Evolutionary conservation across 202 grass and related monocot genomes (phyloP).

Genomic region (Setaria viridis): DNA sequence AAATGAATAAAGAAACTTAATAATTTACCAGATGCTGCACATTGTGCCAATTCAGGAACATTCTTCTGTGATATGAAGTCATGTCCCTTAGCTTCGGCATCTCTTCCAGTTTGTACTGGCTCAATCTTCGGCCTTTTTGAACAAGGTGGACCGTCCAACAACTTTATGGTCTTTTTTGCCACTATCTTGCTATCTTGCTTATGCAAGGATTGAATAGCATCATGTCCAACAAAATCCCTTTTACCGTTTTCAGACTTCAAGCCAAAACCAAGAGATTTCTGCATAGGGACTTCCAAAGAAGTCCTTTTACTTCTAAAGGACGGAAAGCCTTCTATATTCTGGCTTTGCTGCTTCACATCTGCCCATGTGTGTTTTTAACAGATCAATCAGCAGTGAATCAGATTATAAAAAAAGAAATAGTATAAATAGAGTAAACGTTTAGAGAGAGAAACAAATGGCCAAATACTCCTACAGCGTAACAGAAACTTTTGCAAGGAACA

Average conservation of each 20-base stretch:
- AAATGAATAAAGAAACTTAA: conserved; percentile 34
- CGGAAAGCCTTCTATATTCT: conserved; percentile 62
- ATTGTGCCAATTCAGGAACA: conserved; percentile 52
- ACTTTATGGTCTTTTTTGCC: conserved; percentile 79
- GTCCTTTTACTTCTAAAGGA: conserved; percentile 61
- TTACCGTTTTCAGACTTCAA: conserved; percentile 69
- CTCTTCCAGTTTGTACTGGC: conserved; percentile 53
- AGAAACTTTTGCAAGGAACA: conserved; percentile 20
- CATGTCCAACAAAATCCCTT: conserved; percentile 60
- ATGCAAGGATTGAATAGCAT: conserved; percentile 55
- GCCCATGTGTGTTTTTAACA: conserved; percentile 27
- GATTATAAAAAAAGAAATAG: neutral
- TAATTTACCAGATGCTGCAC: conserved; percentile 63
- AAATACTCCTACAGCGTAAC: neutral
- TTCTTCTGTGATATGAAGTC: conserved; percentile 49
- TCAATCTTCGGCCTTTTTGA: conserved; percentile 82
- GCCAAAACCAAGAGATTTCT: conserved; percentile 62
- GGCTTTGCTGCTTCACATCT: conserved; percentile 70
- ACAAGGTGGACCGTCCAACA: conserved; percentile 65
- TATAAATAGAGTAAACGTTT: conserved; percentile 4
- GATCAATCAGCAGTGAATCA: conserved; percentile 39
- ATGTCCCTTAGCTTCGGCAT: conserved; percentile 56
- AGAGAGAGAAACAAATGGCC: neutral
- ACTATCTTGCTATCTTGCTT: conserved; percentile 66
- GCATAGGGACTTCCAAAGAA: conserved; percentile 52